These are phyloP conservation scores for Hygrocybe coccinea DNA, from an alignment of 768 basidiomycete species.

Conservation along the genomic window DNA sequence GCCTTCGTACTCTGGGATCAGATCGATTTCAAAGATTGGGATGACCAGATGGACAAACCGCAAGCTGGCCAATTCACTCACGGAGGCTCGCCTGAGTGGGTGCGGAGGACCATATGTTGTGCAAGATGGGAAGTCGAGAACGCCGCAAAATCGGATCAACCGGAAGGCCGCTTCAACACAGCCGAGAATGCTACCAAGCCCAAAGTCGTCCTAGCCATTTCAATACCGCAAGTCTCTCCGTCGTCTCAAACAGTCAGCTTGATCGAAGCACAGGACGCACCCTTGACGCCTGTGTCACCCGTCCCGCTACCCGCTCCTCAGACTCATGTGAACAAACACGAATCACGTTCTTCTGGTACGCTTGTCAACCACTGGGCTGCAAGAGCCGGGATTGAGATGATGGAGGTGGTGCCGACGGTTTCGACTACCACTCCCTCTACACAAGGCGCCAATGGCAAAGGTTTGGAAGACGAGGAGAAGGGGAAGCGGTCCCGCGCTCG, in stretches of 20 bases:
- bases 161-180: constrained; percentile 9
- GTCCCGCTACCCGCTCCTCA: constrained; percentile 64
- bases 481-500: constrained; percentile 16
- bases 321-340: constrained; percentile 50
- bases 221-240: constrained; percentile 17
- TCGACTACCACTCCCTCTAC: background rate
- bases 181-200: constrained; percentile 21
- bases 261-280: constrained; percentile 22
- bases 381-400: constrained; percentile 51
- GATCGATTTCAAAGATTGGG: constrained; percentile 47
- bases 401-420: constrained; percentile 43
- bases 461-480: constrained; percentile 4
- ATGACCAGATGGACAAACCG: constrained; percentile 17
- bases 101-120: constrained; percentile 78
- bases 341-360: constrained; percentile 58
- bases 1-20: constrained; percentile 80
- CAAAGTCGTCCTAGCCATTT: constrained; percentile 62
- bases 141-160: constrained; percentile 24
- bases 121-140: constrained; percentile 70
- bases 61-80: constrained; percentile 20
- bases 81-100: constrained; percentile 70
- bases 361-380: constrained; percentile 66
- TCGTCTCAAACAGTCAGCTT: constrained; percentile 20
- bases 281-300: constrained; percentile 38
- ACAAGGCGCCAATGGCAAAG: background rate